Conservation (phyloP, 768 basidiomycete species). For the Collybia mongolica region DNA sequence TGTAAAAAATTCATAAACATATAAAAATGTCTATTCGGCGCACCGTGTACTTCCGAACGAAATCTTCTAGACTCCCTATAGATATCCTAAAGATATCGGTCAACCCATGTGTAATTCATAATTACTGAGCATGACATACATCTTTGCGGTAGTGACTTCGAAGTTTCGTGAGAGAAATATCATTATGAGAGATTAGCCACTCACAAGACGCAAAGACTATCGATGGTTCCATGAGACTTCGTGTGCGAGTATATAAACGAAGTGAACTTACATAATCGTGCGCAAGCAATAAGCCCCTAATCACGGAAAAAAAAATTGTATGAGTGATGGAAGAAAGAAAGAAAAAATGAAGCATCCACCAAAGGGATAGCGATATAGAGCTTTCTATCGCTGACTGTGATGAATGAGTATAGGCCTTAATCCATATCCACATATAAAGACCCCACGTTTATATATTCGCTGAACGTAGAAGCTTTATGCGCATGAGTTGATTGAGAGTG, state of each 20-base stretch:
- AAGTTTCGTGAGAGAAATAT: not conserved
- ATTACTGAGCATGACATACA: conserved; percentile 2
- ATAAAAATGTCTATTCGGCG: not conserved
- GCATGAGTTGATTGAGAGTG: not conserved
- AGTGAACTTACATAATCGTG: conserved; percentile 26
- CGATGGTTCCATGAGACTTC: not conserved
- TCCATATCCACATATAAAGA: not conserved
- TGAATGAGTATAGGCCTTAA: not conserved
- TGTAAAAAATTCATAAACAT: not conserved
- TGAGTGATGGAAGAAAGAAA: no score
- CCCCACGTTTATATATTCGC: conserved; percentile 40
- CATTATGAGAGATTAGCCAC: conserved; percentile 8
- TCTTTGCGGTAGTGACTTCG: conserved; percentile 14
- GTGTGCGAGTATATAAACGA: not conserved
- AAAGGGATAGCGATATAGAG: conserved; percentile 30
- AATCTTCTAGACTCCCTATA: conserved; percentile 9
- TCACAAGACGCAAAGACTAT: conserved; percentile 24
- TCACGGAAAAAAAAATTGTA: not conserved
- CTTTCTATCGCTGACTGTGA: conserved; percentile 33
- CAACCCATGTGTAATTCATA: not conserved
- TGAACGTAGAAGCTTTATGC: conserved; percentile 33
- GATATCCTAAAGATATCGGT: conserved; percentile 6
- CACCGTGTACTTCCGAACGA: conserved; percentile 13
- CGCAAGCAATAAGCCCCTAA: conserved; percentile 25
- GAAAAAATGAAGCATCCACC: conserved; percentile 21